These are phyloP conservation scores for Geranomyces michiganensis DNA, from an alignment of 192 early-diverging fungal species.

Conservation along the genomic window DNA sequence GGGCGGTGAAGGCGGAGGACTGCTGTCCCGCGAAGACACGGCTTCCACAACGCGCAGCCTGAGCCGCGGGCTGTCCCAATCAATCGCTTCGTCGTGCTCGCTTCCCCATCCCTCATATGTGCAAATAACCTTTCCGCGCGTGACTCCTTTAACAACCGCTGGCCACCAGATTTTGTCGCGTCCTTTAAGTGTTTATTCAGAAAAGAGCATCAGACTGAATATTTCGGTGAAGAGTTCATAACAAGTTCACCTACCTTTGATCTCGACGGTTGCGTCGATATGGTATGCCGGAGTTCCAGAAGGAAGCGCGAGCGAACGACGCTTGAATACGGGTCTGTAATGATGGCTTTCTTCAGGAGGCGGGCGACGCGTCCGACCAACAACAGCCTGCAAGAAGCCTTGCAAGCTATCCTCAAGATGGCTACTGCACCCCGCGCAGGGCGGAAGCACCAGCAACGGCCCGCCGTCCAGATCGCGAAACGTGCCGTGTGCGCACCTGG, in stretches of 20 bases:
- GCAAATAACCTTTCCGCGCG: constrained; percentile 10
- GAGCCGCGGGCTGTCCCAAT: constrained; percentile 23
- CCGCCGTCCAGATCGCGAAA: too few relatives aligned
- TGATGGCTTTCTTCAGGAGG: too few relatives aligned
- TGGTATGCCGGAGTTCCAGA: constrained; percentile 1
- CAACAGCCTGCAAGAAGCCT: too few relatives aligned
- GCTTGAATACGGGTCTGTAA: too few relatives aligned
- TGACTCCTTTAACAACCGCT: constrained; percentile 9
- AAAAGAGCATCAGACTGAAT: not conserved
- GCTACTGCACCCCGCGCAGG: too few relatives aligned
- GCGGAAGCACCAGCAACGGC: too few relatives aligned
- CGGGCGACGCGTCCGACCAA: too few relatives aligned
- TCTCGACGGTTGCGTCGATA: constrained; percentile 9
- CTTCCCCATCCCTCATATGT: constrained; percentile 31
- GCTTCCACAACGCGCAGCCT: not conserved
- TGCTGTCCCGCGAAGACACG: not conserved
- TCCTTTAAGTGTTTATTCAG: constrained; percentile 2
- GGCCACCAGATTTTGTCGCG: constrained; percentile 34
- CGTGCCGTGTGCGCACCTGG: too few relatives aligned
- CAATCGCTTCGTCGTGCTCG: constrained; percentile 37
- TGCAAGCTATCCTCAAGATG: too few relatives aligned
- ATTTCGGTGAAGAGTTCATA: not conserved
- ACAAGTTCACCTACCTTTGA: not conserved
- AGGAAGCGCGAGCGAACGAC: constrained; percentile 10
- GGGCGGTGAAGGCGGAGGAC: not conserved